Conservation (phyloP, 192 early-diverging fungal species). For the Entrophospora sp. region DNA sequence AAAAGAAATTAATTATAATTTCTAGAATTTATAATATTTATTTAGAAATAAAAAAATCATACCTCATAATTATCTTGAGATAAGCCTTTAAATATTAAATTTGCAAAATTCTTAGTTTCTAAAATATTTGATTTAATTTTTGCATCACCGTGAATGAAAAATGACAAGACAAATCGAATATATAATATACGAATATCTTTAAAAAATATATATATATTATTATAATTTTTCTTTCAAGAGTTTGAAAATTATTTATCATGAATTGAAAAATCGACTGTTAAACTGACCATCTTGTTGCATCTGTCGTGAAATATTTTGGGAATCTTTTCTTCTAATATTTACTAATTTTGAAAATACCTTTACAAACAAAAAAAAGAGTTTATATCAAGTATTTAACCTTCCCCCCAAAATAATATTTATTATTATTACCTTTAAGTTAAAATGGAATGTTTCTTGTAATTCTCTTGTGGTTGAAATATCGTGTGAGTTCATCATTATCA, state of each 20-base stretch:
- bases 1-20: constrained; percentile 1
- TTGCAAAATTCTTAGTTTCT: constrained; percentile 62
- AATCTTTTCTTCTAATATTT: too few species aligned
- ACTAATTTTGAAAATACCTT: constrained; percentile 16
- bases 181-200: constrained; percentile 63
- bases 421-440: constrained; percentile 45
- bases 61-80: constrained; percentile 59
- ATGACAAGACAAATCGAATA: constrained; percentile 68
- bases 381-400: constrained; percentile 8
- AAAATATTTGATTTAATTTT: constrained; percentile 61
- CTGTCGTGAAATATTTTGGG: too few species aligned
- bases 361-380: constrained; percentile 24
- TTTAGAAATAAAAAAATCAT: neutral
- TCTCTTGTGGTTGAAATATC: constrained; percentile 51
- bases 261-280: neutral
- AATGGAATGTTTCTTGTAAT: constrained; percentile 63
- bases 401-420: constrained; percentile 20
- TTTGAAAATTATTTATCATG: neutral
- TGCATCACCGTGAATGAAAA: constrained; percentile 62
- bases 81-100: constrained; percentile 59
- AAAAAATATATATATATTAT: neutral
- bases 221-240: neutral
- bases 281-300: neutral
- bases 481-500: constrained; percentile 54
- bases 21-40: neutral